Base-by-base conservation (phyloP, 75 land plant genomes). In the Azolla pinnata region DNA sequence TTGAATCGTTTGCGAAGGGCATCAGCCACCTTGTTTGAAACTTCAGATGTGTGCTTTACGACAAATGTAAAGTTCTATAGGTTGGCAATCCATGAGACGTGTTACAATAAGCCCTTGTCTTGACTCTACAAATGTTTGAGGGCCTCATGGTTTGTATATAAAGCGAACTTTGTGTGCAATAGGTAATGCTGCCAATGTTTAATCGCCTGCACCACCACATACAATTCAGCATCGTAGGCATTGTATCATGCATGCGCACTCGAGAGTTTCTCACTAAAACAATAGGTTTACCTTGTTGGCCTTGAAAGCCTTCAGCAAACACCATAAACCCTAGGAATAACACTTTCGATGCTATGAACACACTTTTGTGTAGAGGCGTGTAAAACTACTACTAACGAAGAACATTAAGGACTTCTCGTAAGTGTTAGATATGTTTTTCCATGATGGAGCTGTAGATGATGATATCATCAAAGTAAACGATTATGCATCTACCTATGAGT, bases 181-280 rank as follows among this genome's bases (percentile, higher is more conserved):
- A 75, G n/a, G 33, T 75, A 75, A 32, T 55, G 65, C 0, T 44
- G n/a, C 67, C 64, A 69, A 24, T 69, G 57, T 16, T 52, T 40
- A 0, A 68, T 1, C 0, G 67, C 57, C 45, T 66, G 57, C 0
- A 74, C 67, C 0, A 68, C 9, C 0, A 31, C 67, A 59, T 62
- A 62, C 35, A 62, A 51, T 16, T 62, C 65, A 4, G 26, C 31
- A 27, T 62, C 54, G 46, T 50, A 62, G 9, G 33, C 0, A 0
- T 38, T 38, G 42, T 38, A 38, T 8, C 42, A 38, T n/a, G 42
- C 7, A 38, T 14, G 42, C 14, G 42, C 7, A 7, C 14, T 38
- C 14, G 42, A 38, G 7, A 38, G 42, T 38, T 38, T 38, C 42
- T 38, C 42, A 38, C 42, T 38, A 14, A 38, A 38, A 14, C 42